Conservation (phyloP, 2,329 filamentous ascomycete species). For the Fusarium torreyae region DNA sequence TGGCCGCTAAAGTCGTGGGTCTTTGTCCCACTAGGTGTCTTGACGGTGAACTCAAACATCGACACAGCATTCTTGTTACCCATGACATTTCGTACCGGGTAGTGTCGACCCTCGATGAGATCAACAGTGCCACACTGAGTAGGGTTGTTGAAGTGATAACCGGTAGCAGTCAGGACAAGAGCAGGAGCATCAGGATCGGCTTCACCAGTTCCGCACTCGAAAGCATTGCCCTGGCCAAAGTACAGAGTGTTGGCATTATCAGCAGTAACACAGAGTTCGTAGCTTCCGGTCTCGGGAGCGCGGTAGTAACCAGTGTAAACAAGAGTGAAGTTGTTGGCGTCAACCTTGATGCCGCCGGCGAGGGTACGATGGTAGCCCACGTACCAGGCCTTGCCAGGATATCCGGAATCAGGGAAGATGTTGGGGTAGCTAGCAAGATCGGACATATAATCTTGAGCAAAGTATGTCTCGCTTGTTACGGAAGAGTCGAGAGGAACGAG, state of each 20-base stretch:
- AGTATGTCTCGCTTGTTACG: conserved; percentile 6
- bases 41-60: background rate
- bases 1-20: conserved; percentile 1
- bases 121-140: conserved; percentile 34
- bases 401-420: background rate
- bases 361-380: background rate
- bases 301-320: conserved; percentile 42
- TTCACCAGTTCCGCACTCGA: conserved; percentile 32
- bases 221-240: conserved; percentile 42
- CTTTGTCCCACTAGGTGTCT: background rate
- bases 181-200: conserved; percentile 18
- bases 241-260: conserved; percentile 46
- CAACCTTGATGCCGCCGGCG: conserved; percentile 36
- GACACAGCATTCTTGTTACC: conserved; percentile 31
- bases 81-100: conserved; percentile 45
- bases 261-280: conserved; percentile 42
- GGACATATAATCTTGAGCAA: conserved; percentile 1
- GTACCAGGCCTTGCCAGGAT: background rate
- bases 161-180: conserved; percentile 22
- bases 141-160: conserved; percentile 26
- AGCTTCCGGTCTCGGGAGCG: conserved; percentile 30
- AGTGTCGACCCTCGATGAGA: conserved; percentile 32
- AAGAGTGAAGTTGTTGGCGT: conserved; percentile 47
- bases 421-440: background rate
- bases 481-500: conserved; percentile 20